Evolutionary conservation across 345 rosid genomes (phyloP).

Genomic region (Durio zibethinus): DNA sequence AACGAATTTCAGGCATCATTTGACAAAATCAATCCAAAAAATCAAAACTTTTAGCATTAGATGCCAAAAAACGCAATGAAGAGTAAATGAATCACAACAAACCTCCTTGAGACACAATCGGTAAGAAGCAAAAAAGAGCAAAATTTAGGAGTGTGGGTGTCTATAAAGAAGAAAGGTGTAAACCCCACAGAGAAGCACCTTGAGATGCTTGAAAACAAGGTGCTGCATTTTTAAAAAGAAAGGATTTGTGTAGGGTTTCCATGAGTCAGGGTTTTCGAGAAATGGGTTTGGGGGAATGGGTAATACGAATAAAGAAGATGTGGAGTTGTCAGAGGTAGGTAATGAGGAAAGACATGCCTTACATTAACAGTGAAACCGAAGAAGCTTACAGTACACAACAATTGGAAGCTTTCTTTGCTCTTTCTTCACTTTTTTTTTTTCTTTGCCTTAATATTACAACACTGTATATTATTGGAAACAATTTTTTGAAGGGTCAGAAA

Average conservation of each 20-base stretch:
- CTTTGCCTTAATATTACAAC: background rate
- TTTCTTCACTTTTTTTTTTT: conserved; percentile 19
- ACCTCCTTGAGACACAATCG: conserved; percentile 21
- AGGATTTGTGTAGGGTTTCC: conserved; percentile 34
- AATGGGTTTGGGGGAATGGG: background rate
- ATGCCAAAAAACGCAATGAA: conserved; percentile 5
- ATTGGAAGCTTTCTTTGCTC: conserved; percentile 39
- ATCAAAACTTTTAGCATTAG: conserved; percentile 21
- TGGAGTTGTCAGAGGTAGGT: conserved; percentile 63
- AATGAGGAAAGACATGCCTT: conserved; percentile 38
- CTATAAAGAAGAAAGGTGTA: conserved; percentile 2
- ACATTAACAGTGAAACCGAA: conserved; percentile 22
- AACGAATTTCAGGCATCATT: conserved; percentile 4
- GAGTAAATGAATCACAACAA: conserved; percentile 8
- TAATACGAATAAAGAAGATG: conserved; percentile 30
- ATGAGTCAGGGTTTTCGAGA: conserved; percentile 2
- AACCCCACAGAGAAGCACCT: conserved; percentile 13
- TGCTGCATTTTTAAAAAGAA: conserved; percentile 27
- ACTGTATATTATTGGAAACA: background rate
- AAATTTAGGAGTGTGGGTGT: background rate
- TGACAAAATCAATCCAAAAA: conserved; percentile 16
- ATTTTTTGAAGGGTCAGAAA: conserved; percentile 3
- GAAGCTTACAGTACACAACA: conserved; percentile 23
- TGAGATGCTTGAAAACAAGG: conserved; percentile 9
- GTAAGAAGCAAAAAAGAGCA: background rate